Conservation (phyloP, 2,329 filamentous ascomycete species). For the Clarireedia monteithiana region DNA sequence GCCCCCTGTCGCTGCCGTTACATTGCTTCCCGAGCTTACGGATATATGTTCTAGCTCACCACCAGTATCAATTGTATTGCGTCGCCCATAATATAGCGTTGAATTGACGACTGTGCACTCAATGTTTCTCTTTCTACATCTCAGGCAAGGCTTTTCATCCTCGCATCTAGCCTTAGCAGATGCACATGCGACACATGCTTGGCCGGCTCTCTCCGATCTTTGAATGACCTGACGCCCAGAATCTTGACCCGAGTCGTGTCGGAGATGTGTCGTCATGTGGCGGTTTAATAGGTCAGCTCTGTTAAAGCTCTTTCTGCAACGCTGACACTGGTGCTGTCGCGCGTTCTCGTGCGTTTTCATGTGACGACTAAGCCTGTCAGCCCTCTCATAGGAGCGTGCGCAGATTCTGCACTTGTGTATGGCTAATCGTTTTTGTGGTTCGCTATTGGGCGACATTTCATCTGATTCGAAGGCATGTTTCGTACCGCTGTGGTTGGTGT, state of each 20-base stretch:
- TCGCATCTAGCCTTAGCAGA: constrained; percentile 17
- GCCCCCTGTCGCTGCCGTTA: too few species aligned
- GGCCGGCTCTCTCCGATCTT: constrained; percentile 12
- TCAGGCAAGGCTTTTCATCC: constrained; percentile 18
- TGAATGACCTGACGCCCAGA: neutral
- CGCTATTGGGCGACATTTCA: too few species aligned
- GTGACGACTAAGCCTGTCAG: constrained; percentile 11
- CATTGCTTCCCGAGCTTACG: too few species aligned
- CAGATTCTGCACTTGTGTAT: constrained; percentile 15
- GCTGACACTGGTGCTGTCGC: constrained; percentile 15
- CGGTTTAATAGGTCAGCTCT: constrained; percentile 14
- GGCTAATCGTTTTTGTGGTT: neutral
- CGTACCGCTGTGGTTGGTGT: too few species aligned
- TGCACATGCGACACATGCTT: constrained; percentile 16
- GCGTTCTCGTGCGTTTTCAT: constrained; percentile 21
- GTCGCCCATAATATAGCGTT: too few species aligned
- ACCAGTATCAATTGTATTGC: too few species aligned
- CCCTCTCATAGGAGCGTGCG: constrained; percentile 16
- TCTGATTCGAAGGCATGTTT: too few species aligned
- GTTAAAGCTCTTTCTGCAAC: constrained; percentile 20
- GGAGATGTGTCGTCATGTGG: constrained; percentile 13
- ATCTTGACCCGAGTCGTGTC: constrained; percentile 4
- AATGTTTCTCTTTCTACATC: constrained; percentile 14
- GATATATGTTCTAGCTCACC: too few species aligned
- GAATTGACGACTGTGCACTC: constrained; percentile 6